Evolutionary conservation across 2,329 filamentous ascomycete genomes (phyloP).

Genomic region (Lachnellula occidentalis): DNA sequence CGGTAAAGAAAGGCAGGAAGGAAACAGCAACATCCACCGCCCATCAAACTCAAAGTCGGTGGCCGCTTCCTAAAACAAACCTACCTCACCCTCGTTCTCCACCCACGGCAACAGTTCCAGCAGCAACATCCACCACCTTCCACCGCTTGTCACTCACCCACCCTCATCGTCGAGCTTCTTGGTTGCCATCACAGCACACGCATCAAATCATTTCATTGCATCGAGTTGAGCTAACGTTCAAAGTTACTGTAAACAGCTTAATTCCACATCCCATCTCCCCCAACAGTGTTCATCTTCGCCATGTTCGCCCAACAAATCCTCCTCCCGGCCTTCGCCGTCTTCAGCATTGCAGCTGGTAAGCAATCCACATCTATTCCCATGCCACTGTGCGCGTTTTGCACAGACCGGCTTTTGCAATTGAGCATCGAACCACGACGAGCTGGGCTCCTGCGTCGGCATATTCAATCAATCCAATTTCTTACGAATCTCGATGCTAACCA

Average conservation of each 20-base stretch:
- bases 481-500: not conserved
- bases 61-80: constrained; percentile 4
- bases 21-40: not conserved
- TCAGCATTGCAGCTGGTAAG: constrained; percentile 25
- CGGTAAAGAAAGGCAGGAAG: not conserved
- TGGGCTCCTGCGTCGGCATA: not conserved
- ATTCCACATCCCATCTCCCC: constrained; percentile 1
- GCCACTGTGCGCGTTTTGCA: not conserved
- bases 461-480: not conserved
- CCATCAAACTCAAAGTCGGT: constrained; percentile 1
- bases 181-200: constrained; percentile 9
- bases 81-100: constrained; percentile 5
- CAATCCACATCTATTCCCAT: constrained; percentile 1
- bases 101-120: too few relatives aligned
- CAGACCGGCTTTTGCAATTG: constrained; percentile 1
- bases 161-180: not conserved
- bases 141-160: not conserved
- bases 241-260: constrained; percentile 23
- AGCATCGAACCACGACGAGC: not conserved
- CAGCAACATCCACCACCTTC: not conserved
- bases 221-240: constrained; percentile 17
- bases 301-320: constrained; percentile 23
- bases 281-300: constrained; percentile 5
- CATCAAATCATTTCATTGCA: constrained; percentile 17
- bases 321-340: constrained; percentile 19